Conservation (phyloP, 129 eudicot genomes). For the Logfia minima region DNA sequence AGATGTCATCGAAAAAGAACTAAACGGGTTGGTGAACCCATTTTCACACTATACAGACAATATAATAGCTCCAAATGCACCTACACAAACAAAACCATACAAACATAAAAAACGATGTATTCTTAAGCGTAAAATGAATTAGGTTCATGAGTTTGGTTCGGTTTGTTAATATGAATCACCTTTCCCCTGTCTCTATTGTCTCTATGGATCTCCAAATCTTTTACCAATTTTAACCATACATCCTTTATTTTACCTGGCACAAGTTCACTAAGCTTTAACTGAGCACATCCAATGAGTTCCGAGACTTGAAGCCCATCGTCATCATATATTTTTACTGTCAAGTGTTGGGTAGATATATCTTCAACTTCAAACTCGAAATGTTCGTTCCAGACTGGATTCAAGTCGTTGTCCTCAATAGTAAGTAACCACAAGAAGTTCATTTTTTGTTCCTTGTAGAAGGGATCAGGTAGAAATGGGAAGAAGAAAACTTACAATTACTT, state of each 20-base stretch:
- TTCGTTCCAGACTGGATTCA: constrained; percentile 98
- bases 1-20: constrained; percentile 63
- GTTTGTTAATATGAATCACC: constrained; percentile 40
- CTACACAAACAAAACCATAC: constrained; percentile 34
- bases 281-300: constrained; percentile 89
- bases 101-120: constrained; percentile 5
- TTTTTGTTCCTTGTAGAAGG: not conserved
- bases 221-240: constrained; percentile 91
- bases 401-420: constrained; percentile 65
- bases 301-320: constrained; percentile 86
- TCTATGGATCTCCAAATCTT: constrained; percentile 82
- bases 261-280: constrained; percentile 62
- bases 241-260: constrained; percentile 95
- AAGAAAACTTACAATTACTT: constrained; percentile 68
- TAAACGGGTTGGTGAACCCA: constrained; percentile 72
- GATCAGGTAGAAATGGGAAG: constrained; percentile 1
- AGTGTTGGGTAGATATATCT: constrained; percentile 78
- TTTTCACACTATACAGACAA: constrained; percentile 60
- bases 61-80: constrained; percentile 93
- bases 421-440: constrained; percentile 1
- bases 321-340: constrained; percentile 80
- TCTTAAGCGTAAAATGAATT: not conserved
- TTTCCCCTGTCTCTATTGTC: constrained; percentile 88
- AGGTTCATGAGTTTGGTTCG: not conserved
- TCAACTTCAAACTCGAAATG: constrained; percentile 92